Base-by-base conservation (phyloP, 306 rosid species). In the Quercus engelmannii region DNA sequence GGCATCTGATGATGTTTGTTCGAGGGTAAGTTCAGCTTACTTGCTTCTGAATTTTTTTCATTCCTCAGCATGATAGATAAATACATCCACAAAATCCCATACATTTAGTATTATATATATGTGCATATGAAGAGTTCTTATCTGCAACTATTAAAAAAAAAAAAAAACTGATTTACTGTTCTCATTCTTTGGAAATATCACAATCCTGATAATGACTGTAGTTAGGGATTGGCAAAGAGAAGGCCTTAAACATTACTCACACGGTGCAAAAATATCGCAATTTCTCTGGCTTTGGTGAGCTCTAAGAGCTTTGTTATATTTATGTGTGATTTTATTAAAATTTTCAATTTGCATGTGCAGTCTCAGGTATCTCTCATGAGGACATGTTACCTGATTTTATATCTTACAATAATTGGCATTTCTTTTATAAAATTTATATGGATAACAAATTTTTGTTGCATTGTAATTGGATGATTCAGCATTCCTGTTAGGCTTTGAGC, bases 221-320 rank as follows among this genome's bases (percentile, higher is more conserved):
- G 94, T 56, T 90, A 73, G 94, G 94, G 79, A 80, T 90, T 83
- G 86, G 84, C 71, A 83, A 86, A 81, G 94, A 90, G 78, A 88
- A 79, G 85, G 88, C 89, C 71, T 54, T 65, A 73, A 79, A 79
- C 84, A 83, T 90, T 64, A 86, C 85, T 69, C 58, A 54, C 12
- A 82, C 69, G 6, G 92, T 90, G 81, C 92, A 90, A 86, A 88
- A 79, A 73, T 85, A 88, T 72, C 92, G 91, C 51, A 90, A 88
- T 73, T 92, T 90, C n/a, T 77, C 87, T 31, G 92, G 94, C 79
- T 86, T 90, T 56, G 88, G 94, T 90, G 78, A 86, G 90, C 68
- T 74, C 65, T 69, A 67, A 43, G 14, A 71, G 35, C 59, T 69
- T 70, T 73, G 23, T 38, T 79, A 49, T 82, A 46, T 46, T 49